Percentiles rank a stretch among this genome's conserved stretches.
Conservation (phyloP, 1,139 yeast species). For the Taphrina flavorubra region DNA sequence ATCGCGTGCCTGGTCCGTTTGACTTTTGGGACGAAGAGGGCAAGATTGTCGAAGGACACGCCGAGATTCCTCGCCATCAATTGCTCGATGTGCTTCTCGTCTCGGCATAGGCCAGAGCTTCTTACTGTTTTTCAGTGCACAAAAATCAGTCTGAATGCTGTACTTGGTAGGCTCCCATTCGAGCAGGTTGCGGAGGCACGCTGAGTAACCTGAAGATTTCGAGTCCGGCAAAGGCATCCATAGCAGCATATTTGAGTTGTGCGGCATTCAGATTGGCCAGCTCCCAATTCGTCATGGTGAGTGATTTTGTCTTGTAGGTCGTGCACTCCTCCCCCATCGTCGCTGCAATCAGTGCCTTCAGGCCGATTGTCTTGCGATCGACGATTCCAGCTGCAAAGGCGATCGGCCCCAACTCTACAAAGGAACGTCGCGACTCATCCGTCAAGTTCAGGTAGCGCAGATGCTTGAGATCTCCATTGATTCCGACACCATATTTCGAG, state of each 20-base stretch:
- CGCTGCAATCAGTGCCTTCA: constrained; percentile 30
- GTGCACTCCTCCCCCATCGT: constrained; percentile 22
- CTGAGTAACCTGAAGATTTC: not conserved
- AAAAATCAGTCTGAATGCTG: not conserved
- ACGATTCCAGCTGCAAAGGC: not conserved
- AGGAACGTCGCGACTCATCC: not conserved
- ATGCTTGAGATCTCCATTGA: constrained; percentile 17
- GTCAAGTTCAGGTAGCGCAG: constrained; percentile 12
- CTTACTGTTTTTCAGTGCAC: not conserved
- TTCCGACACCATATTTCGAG: constrained; percentile 30
- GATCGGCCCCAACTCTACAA: constrained; percentile 23
- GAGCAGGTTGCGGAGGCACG: not conserved
- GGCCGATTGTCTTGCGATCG: constrained; percentile 14
- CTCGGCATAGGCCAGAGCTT: not conserved
- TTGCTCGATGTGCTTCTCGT: constrained; percentile 24
- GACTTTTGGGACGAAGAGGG: constrained; percentile 23
- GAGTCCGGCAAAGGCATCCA: constrained; percentile 33
- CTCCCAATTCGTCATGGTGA: constrained; percentile 39
- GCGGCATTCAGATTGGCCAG: not conserved
- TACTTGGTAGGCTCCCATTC: not conserved
- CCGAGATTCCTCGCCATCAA: constrained; percentile 3
- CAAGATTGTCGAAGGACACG: constrained; percentile 14
- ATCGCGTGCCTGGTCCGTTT: constrained; percentile 32
- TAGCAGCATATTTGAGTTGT: constrained; percentile 29
- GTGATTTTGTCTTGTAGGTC: constrained; percentile 22